phyloP scores from a whole-genome alignment of 1,139 yeast genomes.

The Nakaseomyces sp. region DNA sequence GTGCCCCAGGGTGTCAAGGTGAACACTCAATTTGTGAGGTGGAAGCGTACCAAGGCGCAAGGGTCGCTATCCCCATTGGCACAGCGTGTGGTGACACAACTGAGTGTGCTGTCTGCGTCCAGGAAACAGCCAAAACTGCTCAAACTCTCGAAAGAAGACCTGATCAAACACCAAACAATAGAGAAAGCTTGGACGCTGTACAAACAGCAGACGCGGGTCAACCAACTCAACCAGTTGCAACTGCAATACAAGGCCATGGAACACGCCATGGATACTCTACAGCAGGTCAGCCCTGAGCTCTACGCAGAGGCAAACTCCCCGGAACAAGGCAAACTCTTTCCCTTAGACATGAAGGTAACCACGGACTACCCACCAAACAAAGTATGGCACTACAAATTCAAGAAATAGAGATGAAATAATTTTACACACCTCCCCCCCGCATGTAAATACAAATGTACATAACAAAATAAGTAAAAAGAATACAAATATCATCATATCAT shows the following conservation, averaged over 20 bases:
- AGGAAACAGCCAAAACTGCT: slow-evolving; percentile 80
- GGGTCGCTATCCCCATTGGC: slow-evolving; percentile 47
- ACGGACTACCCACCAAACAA: slow-evolving; percentile 84
- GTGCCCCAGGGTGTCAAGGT: background rate
- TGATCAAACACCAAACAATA: slow-evolving; percentile 75
- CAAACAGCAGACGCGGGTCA: slow-evolving; percentile 42
- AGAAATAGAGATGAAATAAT: slow-evolving; percentile 9
- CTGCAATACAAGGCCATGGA: slow-evolving; percentile 60
- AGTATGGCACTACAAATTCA: slow-evolving; percentile 66
- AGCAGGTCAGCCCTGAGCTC: slow-evolving; percentile 33
- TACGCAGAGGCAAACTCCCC: slow-evolving; percentile 32
- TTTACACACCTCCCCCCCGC: no score
- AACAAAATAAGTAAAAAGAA: no score
- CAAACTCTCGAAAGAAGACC: slow-evolving; percentile 70
- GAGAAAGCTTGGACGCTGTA: slow-evolving; percentile 73
- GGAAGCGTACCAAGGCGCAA: slow-evolving; percentile 37
- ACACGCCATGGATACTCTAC: slow-evolving; percentile 68
- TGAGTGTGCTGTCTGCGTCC: slow-evolving; percentile 77
- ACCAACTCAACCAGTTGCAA: slow-evolving; percentile 41
- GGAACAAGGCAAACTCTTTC: slow-evolving; percentile 43
- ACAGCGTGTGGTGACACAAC: slow-evolving; percentile 61
- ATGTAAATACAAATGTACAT: background rate
- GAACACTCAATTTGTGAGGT: slow-evolving; percentile 31
- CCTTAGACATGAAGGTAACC: slow-evolving; percentile 77
- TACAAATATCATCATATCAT: no score